Evolutionary conservation across 345 rosid species (phyloP).

Genomic region (Brassica incana): DNA sequence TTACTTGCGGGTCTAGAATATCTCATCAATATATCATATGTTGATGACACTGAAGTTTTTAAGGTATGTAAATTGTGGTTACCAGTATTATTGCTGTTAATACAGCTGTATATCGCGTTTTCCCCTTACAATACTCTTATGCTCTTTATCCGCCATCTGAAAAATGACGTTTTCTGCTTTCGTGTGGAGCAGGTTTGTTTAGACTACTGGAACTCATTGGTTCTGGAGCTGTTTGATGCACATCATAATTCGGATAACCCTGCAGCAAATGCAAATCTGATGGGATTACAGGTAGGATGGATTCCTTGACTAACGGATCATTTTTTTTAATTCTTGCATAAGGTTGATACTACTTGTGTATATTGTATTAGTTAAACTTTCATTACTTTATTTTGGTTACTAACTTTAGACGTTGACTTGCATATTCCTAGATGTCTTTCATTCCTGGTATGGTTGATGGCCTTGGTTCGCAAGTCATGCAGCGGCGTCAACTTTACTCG

Average conservation of each 20-base stretch:
- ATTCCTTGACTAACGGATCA: slow-evolving; percentile 13
- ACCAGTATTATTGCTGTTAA: neutral
- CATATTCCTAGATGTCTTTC: slow-evolving; percentile 57
- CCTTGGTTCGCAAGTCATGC: slow-evolving; percentile 49
- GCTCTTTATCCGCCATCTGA: neutral
- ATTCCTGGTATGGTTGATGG: neutral
- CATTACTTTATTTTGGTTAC: slow-evolving; percentile 26
- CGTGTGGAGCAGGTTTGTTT: slow-evolving; percentile 73
- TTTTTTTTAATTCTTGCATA: neutral
- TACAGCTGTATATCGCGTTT: neutral
- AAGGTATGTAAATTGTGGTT: slow-evolving; percentile 57
- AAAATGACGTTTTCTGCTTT: neutral
- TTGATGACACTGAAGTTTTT: slow-evolving; percentile 98
- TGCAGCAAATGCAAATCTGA: slow-evolving; percentile 65
- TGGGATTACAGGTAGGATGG: slow-evolving; percentile 74
- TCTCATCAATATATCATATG: slow-evolving; percentile 86
- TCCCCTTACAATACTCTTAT: neutral
- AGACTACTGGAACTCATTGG: slow-evolving; percentile 97
- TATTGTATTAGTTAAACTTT: slow-evolving; percentile 7
- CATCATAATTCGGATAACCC: slow-evolving; percentile 83
- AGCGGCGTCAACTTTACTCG: slow-evolving; percentile 87
- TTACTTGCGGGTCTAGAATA: slow-evolving; percentile 85
- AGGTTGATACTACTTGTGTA: slow-evolving; percentile 3
- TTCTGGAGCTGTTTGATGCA: slow-evolving; percentile 86
- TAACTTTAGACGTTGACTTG: slow-evolving; percentile 17